A percentile compares a stretch with the other conserved stretches of the same genome.
phyloP scores from a whole-genome alignment of 163 green algal genomes.

The Prototheca wickerhamii region DNA sequence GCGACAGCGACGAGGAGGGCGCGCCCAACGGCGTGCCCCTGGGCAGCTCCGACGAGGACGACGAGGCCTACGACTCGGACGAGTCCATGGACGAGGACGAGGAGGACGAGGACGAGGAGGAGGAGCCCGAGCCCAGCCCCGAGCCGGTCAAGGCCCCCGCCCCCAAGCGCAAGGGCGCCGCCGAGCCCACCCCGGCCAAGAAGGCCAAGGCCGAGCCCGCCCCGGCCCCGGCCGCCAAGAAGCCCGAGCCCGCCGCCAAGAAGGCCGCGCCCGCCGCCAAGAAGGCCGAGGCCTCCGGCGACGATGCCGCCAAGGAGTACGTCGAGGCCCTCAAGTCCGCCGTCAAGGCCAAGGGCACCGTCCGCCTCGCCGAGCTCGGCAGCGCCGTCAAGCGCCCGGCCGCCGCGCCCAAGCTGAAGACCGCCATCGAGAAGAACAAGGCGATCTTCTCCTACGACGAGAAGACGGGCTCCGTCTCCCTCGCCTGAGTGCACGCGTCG shows the following conservation, averaged over 20 bases:
- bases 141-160: background rate
- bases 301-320: constrained; percentile 6
- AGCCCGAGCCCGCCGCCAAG: constrained; percentile 7
- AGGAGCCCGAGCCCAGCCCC: background rate
- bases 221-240: background rate
- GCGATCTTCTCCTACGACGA: constrained; percentile 10
- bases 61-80: background rate
- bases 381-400: constrained; percentile 12
- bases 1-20: constrained; percentile 2
- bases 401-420: constrained; percentile 19
- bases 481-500: constrained; percentile 2
- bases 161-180: background rate
- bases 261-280: background rate
- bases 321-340: constrained; percentile 4
- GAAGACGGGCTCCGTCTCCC: constrained; percentile 13
- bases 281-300: background rate
- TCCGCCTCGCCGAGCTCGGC: constrained; percentile 7
- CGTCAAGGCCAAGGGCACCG: constrained; percentile 7
- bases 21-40: background rate
- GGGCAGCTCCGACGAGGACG: background rate
- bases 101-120: constrained; percentile 13
- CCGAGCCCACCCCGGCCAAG: background rate
- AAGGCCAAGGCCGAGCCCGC: background rate
- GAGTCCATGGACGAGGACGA: constrained; percentile 10
- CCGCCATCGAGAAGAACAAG: constrained; percentile 1